Evolutionary conservation across 2,329 filamentous ascomycete species (phyloP).

Genomic region (Pseudocercospora crystallina): DNA sequence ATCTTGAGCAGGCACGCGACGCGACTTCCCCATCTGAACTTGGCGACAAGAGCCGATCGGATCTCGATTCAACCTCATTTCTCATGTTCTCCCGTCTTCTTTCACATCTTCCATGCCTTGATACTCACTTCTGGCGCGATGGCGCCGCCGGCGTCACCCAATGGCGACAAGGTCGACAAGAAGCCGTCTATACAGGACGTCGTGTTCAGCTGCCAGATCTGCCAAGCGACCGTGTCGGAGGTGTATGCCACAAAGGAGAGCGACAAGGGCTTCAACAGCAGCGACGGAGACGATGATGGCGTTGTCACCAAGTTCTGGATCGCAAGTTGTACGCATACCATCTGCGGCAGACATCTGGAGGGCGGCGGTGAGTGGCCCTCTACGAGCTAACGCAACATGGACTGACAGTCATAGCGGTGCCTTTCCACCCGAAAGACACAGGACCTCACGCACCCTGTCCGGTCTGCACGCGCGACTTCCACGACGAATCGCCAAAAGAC

Average conservation of each 20-base stretch:
- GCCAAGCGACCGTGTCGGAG: constrained; percentile 47
- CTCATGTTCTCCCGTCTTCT: neutral
- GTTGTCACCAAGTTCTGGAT: constrained; percentile 49
- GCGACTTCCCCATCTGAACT: no score
- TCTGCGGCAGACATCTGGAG: constrained; percentile 50
- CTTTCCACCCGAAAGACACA: constrained; percentile 45
- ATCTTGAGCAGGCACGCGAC: no score
- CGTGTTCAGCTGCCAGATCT: constrained; percentile 51
- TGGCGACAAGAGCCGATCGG: no score
- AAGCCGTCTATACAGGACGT: constrained; percentile 36
- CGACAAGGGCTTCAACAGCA: constrained; percentile 37
- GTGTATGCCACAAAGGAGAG: constrained; percentile 43
- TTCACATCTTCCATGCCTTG: constrained; percentile 4
- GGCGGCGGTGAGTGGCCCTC: constrained; percentile 44
- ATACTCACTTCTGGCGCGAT: constrained; percentile 7
- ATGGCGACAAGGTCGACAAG: neutral
- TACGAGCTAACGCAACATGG: neutral
- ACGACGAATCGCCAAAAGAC: constrained; percentile 36
- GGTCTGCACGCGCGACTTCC: constrained; percentile 38
- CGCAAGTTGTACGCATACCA: constrained; percentile 50
- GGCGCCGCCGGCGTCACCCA: constrained; percentile 12
- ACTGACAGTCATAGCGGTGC: constrained; percentile 38
- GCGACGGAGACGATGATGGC: constrained; percentile 33
- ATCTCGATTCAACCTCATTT: no score
- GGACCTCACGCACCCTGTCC: constrained; percentile 48